Conservation (phyloP, 192 early-diverging fungal genomes). For the Phlyctochytrium bullatum region DNA sequence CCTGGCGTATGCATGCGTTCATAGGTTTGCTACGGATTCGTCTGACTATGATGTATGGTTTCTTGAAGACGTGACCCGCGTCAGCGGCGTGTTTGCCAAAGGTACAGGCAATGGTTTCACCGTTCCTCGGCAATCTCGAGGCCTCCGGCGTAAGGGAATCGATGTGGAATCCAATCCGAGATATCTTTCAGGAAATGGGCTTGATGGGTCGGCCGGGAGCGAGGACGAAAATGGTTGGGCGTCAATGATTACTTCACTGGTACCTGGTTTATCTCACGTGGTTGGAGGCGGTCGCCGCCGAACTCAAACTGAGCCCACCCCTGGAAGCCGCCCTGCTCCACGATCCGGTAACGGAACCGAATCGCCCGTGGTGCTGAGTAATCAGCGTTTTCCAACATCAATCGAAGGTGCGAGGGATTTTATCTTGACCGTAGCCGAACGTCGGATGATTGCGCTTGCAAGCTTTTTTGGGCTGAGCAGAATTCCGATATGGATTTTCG, state of each 20-base stretch:
- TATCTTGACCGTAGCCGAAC: neutral
- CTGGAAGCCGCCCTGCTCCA: neutral
- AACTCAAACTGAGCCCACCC: neutral
- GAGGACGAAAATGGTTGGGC: neutral
- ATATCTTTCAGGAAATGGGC: too few species aligned
- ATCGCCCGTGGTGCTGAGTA: neutral
- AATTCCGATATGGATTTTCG: conserved; percentile 3
- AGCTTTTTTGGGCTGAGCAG: neutral
- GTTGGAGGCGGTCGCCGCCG: neutral
- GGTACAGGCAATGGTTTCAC: neutral
- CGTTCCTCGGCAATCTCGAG: neutral
- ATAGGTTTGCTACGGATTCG: neutral
- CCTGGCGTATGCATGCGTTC: conserved; percentile 5
- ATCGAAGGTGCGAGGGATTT: neutral
- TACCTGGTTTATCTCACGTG: neutral
- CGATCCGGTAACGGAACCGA: neutral
- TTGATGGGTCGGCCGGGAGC: neutral
- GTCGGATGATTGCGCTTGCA: neutral
- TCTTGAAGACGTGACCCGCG: conserved; percentile 2
- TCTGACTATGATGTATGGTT: conserved; percentile 2
- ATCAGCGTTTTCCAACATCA: neutral
- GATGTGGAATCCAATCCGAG: neutral
- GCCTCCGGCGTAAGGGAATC: neutral
- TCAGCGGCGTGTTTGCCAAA: neutral
- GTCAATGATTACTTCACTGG: neutral